Percentiles rank a stretch among this genome's conserved stretches.
These are phyloP conservation scores for Kwoniella sp. DNA, from an alignment of 768 basidiomycete genomes.

Conservation along the genomic window DNA sequence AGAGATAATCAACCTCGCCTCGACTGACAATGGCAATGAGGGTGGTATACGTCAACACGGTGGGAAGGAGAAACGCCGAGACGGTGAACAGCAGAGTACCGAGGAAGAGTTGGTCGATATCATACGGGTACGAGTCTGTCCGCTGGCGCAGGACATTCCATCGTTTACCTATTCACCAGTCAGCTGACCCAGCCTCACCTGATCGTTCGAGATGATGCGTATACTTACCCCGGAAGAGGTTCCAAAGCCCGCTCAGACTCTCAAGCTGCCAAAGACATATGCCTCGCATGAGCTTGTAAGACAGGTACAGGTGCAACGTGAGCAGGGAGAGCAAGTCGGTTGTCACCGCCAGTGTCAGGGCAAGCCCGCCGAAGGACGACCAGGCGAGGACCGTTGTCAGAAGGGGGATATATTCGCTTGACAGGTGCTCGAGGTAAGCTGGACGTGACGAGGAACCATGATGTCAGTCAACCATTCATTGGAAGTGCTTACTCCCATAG, in stretches of 20 bases:
- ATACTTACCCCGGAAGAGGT: conserved; percentile 74
- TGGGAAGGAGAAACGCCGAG: conserved; percentile 55
- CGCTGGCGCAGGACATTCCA: conserved; percentile 80
- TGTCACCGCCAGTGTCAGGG: conserved; percentile 63
- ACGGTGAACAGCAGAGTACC: conserved; percentile 61
- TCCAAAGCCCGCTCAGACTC: conserved; percentile 69
- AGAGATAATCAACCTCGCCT: no score
- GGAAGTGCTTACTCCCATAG: neutral
- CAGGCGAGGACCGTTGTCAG: conserved; percentile 44
- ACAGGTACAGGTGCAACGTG: conserved; percentile 68
- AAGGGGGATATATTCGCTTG: neutral
- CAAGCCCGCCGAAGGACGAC: conserved; percentile 51
- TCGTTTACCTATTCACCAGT: conserved; percentile 65
- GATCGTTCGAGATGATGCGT: neutral
- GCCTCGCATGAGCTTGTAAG: conserved; percentile 61
- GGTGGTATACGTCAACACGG: conserved; percentile 76
- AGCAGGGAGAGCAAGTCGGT: conserved; percentile 65
- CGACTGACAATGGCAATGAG: conserved; percentile 69
- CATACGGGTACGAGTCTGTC: conserved; percentile 86
- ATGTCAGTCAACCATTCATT: neutral
- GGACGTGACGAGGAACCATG: neutral
- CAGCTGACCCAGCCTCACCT: neutral
- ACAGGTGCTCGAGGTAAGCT: neutral
- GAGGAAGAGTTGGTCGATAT: conserved; percentile 88
- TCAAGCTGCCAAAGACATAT: conserved; percentile 63